Evolutionary conservation across 495 filamentous ascomycete species (phyloP), one percentile per base, ranked within the genome.

Genomic region (Amniculicola lignicola): DNA sequence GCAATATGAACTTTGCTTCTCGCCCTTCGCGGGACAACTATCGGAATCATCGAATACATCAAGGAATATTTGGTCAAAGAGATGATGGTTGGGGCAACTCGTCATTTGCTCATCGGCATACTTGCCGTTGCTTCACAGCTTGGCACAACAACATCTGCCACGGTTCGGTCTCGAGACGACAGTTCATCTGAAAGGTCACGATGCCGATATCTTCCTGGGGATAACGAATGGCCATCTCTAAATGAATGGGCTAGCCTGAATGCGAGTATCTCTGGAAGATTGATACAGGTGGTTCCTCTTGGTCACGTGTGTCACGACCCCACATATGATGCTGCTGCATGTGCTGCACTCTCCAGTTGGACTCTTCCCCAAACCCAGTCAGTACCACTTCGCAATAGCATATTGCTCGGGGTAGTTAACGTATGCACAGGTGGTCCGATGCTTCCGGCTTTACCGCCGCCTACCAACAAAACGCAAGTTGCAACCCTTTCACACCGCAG

Each of bases 401-500:
- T 47, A 18, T 16, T 10, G 4, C n/a, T n/a, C n/a, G 10, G 15
- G 14, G 18, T 3, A 24, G 27, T 9, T 16, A 2, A 22, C 39
- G 14, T 4, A 19, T 58, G 24, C 7, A 43, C 11, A 45, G 52
- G 9, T 37, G 40, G 36, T 36, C 51, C 3, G 51, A 65, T 0
- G 65, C 69, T 3, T 67, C 69, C 0, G 77, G 69, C 1, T 55
- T 79, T 41, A 75, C 78, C 69, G 66, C 69, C 0, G 70, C 74
- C 3, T 77, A 62, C 57, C 79, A 70, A 45, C 46, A 69, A 25
- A 80, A 79, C 62, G 66, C 74, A 22, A 76, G 71, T 40, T 87
- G 83, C 63, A 74, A 79, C 54, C 81, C 82, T 3, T 83, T 79
- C 37, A 65, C 71, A 14, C 64, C 77, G n/a, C 67, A 72, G 2